Conservation (phyloP, 139 green algal genomes). For the Pleodorina starrii region DNA sequence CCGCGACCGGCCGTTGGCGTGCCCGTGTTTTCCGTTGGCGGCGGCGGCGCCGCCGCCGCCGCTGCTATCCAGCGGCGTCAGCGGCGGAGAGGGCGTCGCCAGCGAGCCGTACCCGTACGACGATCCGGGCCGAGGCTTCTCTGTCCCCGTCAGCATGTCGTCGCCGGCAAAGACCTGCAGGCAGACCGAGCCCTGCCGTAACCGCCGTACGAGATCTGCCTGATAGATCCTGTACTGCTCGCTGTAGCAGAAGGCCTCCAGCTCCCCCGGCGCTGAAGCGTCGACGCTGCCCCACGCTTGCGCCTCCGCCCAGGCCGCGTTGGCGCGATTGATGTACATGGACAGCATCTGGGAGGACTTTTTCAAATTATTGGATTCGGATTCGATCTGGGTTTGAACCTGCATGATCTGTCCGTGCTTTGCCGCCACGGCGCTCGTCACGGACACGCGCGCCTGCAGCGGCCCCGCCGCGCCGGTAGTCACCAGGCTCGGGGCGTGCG, state of each 20-base stretch:
- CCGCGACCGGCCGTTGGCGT: not conserved
- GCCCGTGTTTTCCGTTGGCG: conserved; percentile 8
- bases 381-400: conserved; percentile 43
- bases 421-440: conserved; percentile 40
- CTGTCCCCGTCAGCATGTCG: conserved; percentile 7
- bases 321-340: conserved; percentile 39
- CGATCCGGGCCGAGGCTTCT: not conserved
- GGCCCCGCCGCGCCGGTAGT: conserved; percentile 7
- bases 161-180: conserved; percentile 40
- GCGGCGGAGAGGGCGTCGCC: not conserved
- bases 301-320: conserved; percentile 48
- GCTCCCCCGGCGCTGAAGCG: not conserved
- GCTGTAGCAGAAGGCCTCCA: conserved; percentile 32
- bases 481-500: no score
- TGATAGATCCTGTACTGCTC: conserved; percentile 51
- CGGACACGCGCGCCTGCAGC: conserved; percentile 4
- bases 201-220: conserved; percentile 37
- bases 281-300: conserved; percentile 17
- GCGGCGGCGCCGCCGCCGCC: no score
- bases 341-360: conserved; percentile 39
- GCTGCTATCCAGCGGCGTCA: not conserved
- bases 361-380: conserved; percentile 14
- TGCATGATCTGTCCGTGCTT: conserved; percentile 51
- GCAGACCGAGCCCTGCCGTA: conserved; percentile 42
- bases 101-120: no score